Base-by-base conservation (phyloP, 2,329 filamentous ascomycete genomes). In the Uncinocarpus reesii region DNA sequence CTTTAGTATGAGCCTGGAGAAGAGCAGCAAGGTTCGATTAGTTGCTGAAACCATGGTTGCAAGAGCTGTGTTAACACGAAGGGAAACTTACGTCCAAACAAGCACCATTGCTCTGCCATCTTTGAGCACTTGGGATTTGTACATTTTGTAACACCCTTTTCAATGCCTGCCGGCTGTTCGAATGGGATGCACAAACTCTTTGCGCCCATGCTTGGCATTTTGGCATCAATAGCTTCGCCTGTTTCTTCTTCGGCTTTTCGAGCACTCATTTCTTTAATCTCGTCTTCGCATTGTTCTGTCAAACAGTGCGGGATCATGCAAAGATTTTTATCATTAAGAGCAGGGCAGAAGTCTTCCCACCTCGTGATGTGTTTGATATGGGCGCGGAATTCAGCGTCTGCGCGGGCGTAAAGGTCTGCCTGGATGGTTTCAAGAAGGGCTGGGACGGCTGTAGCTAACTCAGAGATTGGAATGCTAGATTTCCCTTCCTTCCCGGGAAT, bases 251-350 rank as follows among this genome's bases (percentile, higher is more conserved):
- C 69, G 2, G 66, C 81, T 58, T 81, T 84, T 55, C 84, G 83
- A 36, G 84, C 86, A 54, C 86, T 94, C 63, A 89, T 75, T 49
- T 93, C 87, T 78, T 96, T 96, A 72, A 96, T 87, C 66, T 86
- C 80, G 60, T 95, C 90, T 70, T 95, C 90, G 62, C 90, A 96
- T 64, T 85, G 80, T 52, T 79, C 79, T 10, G 79, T 84, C 53
- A 89, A 73, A 65, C 93, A 98, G 74, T 87, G 85, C 46, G 90
- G 90, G 56, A 96, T 93, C 52, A 96, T 73, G 36, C 93, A 82
- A 36, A 96, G 81, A 62, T 96, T 95, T 78, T 93, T 94, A 63
- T 78, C 74, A 67, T 98, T 92, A 34, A 98, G 79, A 0, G 86
- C 81, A 6, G 92, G 90, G 38, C 92, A 79, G 48, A 98, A 93